These are phyloP conservation scores for Amorphotheca resinae DNA, from an alignment of 495 filamentous ascomycete genomes.

Conservation along the genomic window DNA sequence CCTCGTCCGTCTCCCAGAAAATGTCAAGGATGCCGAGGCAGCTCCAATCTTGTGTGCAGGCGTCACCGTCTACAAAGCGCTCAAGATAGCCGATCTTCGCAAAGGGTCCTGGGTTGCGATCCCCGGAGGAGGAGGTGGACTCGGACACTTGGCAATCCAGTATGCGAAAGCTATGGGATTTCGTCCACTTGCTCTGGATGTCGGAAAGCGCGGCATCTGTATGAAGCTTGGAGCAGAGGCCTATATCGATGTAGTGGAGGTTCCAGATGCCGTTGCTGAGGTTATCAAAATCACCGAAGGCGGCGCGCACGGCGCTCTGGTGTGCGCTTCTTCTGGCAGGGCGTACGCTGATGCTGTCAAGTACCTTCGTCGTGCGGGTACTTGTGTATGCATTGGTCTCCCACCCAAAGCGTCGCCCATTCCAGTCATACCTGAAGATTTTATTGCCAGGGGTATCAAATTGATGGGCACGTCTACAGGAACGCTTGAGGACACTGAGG, in stretches of 20 bases:
- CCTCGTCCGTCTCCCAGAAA: conserved; percentile 52
- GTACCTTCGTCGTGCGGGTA: conserved; percentile 49
- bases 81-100: conserved; percentile 43
- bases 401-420: conserved; percentile 22
- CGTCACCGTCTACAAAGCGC: conserved; percentile 42
- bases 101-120: conserved; percentile 51
- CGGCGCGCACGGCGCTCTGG: conserved; percentile 49
- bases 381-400: conserved; percentile 52
- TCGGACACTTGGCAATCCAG: conserved; percentile 51
- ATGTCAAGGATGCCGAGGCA: conserved; percentile 37
- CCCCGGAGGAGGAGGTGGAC: conserved; percentile 52
- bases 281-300: conserved; percentile 40
- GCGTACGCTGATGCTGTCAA: conserved; percentile 49
- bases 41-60: conserved; percentile 54
- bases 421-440: conserved; percentile 4
- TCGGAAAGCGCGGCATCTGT: conserved; percentile 45
- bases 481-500: conserved; percentile 12
- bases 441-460: conserved; percentile 12
- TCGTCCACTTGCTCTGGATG: conserved; percentile 57
- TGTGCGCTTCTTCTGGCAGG: conserved; percentile 46
- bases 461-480: conserved; percentile 16
- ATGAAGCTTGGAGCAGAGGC: conserved; percentile 48
- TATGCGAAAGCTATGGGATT: conserved; percentile 51
- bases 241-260: conserved; percentile 40
- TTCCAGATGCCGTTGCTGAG: conserved; percentile 28